Evolutionary conservation across 768 basidiomycete species (phyloP).

Genomic region (Chalciporus pseudorubinellus): DNA sequence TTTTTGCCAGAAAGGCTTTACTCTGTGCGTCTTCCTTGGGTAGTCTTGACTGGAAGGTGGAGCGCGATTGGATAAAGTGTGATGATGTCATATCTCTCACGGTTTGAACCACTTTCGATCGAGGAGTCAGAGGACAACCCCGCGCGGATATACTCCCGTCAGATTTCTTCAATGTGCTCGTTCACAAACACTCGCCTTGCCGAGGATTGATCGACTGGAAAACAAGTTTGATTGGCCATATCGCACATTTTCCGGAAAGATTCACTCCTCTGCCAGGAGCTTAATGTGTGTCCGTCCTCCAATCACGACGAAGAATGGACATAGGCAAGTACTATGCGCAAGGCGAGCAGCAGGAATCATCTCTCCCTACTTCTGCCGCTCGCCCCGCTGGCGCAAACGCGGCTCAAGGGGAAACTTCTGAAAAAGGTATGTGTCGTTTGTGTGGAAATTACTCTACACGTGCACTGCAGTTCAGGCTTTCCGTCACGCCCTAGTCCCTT

Average conservation of each 20-base stretch:
- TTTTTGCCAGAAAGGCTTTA: no score
- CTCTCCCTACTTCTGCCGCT: background rate
- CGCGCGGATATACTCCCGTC: background rate
- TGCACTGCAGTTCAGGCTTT: constrained; percentile 6
- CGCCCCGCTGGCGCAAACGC: background rate
- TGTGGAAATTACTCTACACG: constrained; percentile 9
- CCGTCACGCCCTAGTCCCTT: background rate
- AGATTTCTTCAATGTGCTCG: background rate
- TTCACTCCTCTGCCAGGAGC: background rate
- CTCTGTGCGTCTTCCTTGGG: no score
- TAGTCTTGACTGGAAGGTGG: no score
- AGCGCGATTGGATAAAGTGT: background rate
- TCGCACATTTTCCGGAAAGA: background rate
- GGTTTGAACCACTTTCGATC: background rate
- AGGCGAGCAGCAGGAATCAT: background rate
- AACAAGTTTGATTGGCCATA: no score
- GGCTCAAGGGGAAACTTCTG: background rate
- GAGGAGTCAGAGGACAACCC: background rate
- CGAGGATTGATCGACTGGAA: no score
- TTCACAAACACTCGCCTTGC: background rate
- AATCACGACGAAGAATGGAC: constrained; percentile 2
- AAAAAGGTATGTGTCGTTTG: constrained; percentile 21
- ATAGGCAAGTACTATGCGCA: background rate
- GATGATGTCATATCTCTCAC: constrained; percentile 11
- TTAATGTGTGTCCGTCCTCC: background rate